Base-by-base conservation (phyloP, 768 basidiomycete species). In the Lactifluus subvellereus region DNA sequence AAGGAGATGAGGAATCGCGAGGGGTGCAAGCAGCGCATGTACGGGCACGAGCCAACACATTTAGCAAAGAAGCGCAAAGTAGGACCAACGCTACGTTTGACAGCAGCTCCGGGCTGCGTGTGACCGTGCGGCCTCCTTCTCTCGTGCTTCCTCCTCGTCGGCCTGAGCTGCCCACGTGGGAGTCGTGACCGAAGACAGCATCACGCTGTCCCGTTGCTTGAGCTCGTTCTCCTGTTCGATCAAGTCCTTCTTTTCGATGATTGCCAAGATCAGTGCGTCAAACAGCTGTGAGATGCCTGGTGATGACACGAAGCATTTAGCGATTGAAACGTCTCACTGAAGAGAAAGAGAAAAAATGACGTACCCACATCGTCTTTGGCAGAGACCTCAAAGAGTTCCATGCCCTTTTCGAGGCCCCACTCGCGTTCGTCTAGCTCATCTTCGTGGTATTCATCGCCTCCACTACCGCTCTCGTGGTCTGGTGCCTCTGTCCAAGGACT, bases 321-420 rank as follows among this genome's bases (percentile, higher is more conserved):
- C 42, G 47, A 40, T 18, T n/a, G 5, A 8, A 30, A 27, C 27
- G 2, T 51, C 16, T 10, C 4, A 32, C 27, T 1, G 37, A 27
- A 38, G 22, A 18, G 3, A 11, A 40, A 37, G 13, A 37, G 32
- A 37, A 13, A 22, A 10, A 53, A 22, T 9, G 7, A 77, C 84
- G 66, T 65, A 94, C 93, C 94, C 37, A 76, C 70, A 70, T 91
- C 88, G 69, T 94, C 92, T 74, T 94, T 94, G 57, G 94, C 89
- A 49, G 91, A 94, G 20, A 96, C 91, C 72, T 96, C 91, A 67
- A 90, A 91, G 18, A 95, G 80, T 70, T 89, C 88, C 85, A 94
- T 91, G 65, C 85, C 88, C 71, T 88, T 88, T 71, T 80, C 84
- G 43, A 89, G 78, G 6, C 89, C 88, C 87, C 89, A 91, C 71